These are phyloP conservation scores for Peterozyma toletana DNA, from an alignment of 805 yeast species.

Conservation along the genomic window DNA sequence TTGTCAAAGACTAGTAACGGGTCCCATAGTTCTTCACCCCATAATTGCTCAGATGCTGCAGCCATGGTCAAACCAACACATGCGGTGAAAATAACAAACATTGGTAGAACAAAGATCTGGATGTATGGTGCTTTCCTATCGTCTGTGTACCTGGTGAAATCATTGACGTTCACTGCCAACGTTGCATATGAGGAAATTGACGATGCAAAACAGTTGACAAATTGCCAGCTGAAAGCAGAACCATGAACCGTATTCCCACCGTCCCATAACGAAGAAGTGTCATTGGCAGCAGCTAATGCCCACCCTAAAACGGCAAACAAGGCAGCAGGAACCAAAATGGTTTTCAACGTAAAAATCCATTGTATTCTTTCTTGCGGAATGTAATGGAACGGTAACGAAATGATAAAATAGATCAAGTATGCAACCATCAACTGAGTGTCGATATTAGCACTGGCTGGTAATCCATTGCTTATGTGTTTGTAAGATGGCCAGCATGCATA, in stretches of 20 bases:
- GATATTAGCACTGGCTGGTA: slow-evolving; percentile 20
- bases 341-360: slow-evolving; percentile 25
- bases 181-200: slow-evolving; percentile 29
- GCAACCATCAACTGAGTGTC: slow-evolving; percentile 21
- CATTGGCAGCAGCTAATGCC: slow-evolving; percentile 20
- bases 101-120: slow-evolving; percentile 17
- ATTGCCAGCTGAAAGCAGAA: slow-evolving; percentile 18
- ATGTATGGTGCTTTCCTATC: slow-evolving; percentile 24
- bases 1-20: slow-evolving; percentile 8
- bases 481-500: slow-evolving; percentile 21
- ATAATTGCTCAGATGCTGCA: slow-evolving; percentile 7
- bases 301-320: slow-evolving; percentile 25
- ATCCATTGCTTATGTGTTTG: slow-evolving; percentile 14
- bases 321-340: slow-evolving; percentile 21
- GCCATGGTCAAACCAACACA: slow-evolving; percentile 10
- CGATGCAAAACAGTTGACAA: slow-evolving; percentile 18
- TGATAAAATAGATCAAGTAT: slow-evolving; percentile 23
- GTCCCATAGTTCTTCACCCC: slow-evolving; percentile 9
- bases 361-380: slow-evolving; percentile 26
- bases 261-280: slow-evolving; percentile 12
- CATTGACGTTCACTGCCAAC: slow-evolving; percentile 28
- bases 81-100: slow-evolving; percentile 8
- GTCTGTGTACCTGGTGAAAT: slow-evolving; percentile 29
- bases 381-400: slow-evolving; percentile 25
- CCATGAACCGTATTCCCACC: slow-evolving; percentile 15